Evolutionary conservation across 352 stramenopile species (phyloP).

Genomic region (Thraustochytrium sp.): DNA sequence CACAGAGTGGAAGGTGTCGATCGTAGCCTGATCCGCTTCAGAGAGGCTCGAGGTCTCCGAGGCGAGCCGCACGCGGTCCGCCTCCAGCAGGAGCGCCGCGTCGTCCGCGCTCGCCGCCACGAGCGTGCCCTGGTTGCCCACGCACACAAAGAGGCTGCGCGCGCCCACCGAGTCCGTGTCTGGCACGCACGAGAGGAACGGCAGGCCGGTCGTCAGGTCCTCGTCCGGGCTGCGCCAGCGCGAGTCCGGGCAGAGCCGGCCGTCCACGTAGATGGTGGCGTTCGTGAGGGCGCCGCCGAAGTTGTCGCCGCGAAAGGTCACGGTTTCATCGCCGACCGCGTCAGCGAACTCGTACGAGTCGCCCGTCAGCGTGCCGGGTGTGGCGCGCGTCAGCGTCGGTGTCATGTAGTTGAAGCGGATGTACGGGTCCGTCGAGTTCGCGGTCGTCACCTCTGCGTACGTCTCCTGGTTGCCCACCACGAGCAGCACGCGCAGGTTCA

Average conservation of each 20-base stretch:
- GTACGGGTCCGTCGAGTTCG: neutral
- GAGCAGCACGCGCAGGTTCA: slow-evolving; percentile 3
- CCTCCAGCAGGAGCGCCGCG: neutral
- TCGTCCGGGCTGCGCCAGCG: slow-evolving; percentile 22
- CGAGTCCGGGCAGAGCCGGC: neutral
- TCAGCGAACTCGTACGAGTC: slow-evolving; percentile 25
- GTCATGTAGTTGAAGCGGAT: slow-evolving; percentile 35
- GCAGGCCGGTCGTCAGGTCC: neutral
- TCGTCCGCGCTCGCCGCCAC: neutral
- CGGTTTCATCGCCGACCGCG: neutral
- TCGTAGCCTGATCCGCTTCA: neutral
- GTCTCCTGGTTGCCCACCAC: slow-evolving; percentile 35
- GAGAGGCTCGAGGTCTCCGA: neutral
- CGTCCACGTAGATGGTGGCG: slow-evolving; percentile 1
- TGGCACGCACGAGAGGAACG: slow-evolving; percentile 7
- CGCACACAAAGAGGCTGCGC: slow-evolving; percentile 17
- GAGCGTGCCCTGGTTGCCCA: slow-evolving; percentile 7
- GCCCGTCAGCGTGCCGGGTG: neutral
- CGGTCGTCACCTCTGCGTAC: neutral
- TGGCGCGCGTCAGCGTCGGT: neutral
- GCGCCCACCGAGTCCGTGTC: neutral
- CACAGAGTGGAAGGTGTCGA: neutral
- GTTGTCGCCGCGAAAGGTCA: slow-evolving; percentile 1
- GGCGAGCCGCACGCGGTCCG: neutral
- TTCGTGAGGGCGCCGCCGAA: slow-evolving; percentile 1